Percentiles rank a stretch among this genome's conserved stretches.
phyloP scores from a whole-genome alignment of 225 moss, liverwort and hornwort species.

The Rhytidiadelphus loreus region DNA sequence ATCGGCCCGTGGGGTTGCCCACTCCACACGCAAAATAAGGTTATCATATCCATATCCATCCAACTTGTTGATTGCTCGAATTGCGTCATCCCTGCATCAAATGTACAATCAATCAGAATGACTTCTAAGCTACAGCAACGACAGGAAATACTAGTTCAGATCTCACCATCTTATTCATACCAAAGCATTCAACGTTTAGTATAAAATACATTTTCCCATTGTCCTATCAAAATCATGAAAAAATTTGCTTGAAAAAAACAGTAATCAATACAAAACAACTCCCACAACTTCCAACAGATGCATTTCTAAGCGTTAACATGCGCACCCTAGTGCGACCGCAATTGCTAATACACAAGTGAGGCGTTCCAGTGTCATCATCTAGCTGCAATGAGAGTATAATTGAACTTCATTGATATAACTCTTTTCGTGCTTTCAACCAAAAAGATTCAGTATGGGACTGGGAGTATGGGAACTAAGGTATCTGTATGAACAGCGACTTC shows the following conservation, averaged over 20 bases:
- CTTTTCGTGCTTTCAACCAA: neutral
- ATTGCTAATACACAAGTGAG: neutral
- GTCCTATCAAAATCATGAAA: neutral
- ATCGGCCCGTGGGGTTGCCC: conserved; percentile 81
- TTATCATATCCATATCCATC: conserved; percentile 93
- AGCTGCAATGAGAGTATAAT: neutral
- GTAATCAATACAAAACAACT: neutral
- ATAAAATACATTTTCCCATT: neutral
- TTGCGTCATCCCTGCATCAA: conserved; percentile 70
- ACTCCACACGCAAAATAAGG: conserved; percentile 87
- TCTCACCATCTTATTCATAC: neutral
- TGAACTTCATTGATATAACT: neutral
- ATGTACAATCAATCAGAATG: neutral
- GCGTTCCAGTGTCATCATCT: neutral
- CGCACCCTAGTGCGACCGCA: neutral
- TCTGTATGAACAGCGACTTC: neutral
- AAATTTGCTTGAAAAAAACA: neutral
- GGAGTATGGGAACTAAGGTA: neutral
- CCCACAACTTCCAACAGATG: neutral
- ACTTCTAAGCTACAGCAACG: neutral
- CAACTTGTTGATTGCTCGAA: conserved; percentile 82
- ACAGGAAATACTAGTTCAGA: neutral
- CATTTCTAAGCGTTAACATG: neutral
- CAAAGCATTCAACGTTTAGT: neutral
- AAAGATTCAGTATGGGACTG: neutral